Base-by-base conservation (phyloP, 2,329 filamentous ascomycete species). In the Pezicula neosporulosa region DNA sequence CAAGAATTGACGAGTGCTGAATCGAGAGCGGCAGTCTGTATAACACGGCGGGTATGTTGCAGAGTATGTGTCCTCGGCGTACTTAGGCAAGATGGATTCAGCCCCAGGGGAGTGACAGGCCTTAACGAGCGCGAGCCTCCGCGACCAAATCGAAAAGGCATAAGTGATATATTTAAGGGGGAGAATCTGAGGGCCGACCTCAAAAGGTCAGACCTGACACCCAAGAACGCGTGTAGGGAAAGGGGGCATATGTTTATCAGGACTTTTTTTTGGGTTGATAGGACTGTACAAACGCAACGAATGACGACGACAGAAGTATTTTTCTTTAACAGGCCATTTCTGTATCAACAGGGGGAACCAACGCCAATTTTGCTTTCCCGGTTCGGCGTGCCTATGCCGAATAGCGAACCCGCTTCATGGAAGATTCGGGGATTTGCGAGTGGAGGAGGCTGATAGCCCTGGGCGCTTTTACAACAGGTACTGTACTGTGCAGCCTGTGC, bases 31-130 rank as follows among this genome's bases (percentile, higher is more conserved):
- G 59, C 52, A 46, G 63, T 64, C 55, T 61, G 63, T 43, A 65
- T 58, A 37, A 65, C 54, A 46, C 63, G 57, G 19, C 63, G 57
- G 19, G 39, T 48, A 41, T 58, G 60, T 55, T 60, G 58, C 57
- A 54, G 56, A 55, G 59, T 62, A 68, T 62, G 63, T 68, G 67
- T 61, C 64, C 63, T 66, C 52, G 52, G 37, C 42, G 50, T 36
- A 28, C 36, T 48, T 24, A 42, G 51, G 27, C 39, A 42, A 15
- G 42, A 44, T 16, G 42, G 48, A 50, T 56, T 64, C 56, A 61
- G 58, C 56, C 62, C 56, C 52, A 59, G 53, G 48, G 55, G 48
- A 47, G 55, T 36, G 53, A 56, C 57, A 57, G 57, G 60, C 55
- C 48, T 61, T 63, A 65, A 64, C 57, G 60, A 60, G 53, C 49